Base-by-base conservation (phyloP, 2,329 filamentous ascomycete genomes). In the Juglanconis sp. region DNA sequence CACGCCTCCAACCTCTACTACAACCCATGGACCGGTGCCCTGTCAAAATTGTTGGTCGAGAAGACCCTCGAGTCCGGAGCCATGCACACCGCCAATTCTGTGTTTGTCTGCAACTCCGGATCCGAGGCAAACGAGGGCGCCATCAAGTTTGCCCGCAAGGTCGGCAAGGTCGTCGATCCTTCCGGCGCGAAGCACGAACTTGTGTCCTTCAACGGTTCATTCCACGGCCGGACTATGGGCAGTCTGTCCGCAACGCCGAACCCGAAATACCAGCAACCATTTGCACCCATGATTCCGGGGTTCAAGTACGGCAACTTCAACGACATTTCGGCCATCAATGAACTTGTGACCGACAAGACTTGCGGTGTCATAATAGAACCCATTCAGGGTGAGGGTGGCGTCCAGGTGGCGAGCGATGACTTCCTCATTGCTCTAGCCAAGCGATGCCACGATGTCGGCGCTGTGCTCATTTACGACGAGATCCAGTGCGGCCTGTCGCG, bases 121-220 rank as follows among this genome's bases (percentile, higher is more conserved):
- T 91, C 90, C 62, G 95, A 99, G 77, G 95, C 95, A 71, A 99
- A 99, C 74, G 95, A 99, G 78, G 95, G 94, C 1, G 95, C 94
- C 40, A 90, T 99, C 74, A 99, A 99, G 75, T 98, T 99, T 70
- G 90, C 94, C 24, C 86, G 95, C 68, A 99, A 99, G 77, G 88
- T 89, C 30, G 93, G 92, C 68, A 94, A 94, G 74, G 79, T 86
- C 9, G 69, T 87, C 34, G 88, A 92, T 65, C 86, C 89, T 1
- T 85, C 85, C 0, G 88, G 90, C 52, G 76, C 74, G 24, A 96
- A 98, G 78, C 75, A 85, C 68, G 92, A 97, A 70, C 77, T 99
- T 52, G 91, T 98, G 55, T 96, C 92, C 15, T 99, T 98, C 80
- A 79, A 91, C 68, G 88, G 89, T 68, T 93, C 91, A 44, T 99